Conservation (phyloP, 768 basidiomycete species). For the Fomitopsis serialis region DNA sequence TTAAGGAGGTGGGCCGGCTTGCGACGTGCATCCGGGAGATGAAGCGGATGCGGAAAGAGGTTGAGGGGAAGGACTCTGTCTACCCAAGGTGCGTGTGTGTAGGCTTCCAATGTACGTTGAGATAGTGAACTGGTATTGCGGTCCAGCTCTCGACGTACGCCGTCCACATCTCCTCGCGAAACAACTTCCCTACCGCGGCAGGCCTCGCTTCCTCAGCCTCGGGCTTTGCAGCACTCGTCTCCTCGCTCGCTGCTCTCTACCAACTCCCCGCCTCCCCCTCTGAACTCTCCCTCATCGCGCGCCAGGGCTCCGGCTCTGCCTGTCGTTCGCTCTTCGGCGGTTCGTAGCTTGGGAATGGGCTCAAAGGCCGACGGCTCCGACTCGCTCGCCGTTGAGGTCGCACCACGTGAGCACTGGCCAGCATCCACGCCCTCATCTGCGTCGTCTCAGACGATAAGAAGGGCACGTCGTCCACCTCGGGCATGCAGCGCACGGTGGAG, state of each 20-base stretch:
- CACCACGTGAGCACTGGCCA: conserved; percentile 85
- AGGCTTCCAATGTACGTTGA: neutral
- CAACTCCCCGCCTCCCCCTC: conserved; percentile 72
- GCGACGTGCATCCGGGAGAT: conserved; percentile 85
- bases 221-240: conserved; percentile 92
- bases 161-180: conserved; percentile 89
- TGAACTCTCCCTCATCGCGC: conserved; percentile 86
- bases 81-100: conserved; percentile 52
- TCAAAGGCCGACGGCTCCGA: conserved; percentile 64
- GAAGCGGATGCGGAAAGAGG: conserved; percentile 65
- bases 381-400: conserved; percentile 84
- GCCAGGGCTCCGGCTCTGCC: conserved; percentile 96
- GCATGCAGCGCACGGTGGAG: conserved; percentile 97
- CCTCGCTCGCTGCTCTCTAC: conserved; percentile 86
- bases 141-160: conserved; percentile 60
- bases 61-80: conserved; percentile 66
- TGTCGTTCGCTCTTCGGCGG: conserved; percentile 97
- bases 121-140: conserved; percentile 3
- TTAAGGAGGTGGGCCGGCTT: conserved; percentile 74
- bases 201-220: conserved; percentile 97
- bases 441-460: conserved; percentile 96
- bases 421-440: conserved; percentile 94
- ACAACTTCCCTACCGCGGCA: conserved; percentile 99
- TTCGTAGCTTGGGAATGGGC: conserved; percentile 96
- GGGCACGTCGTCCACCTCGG: conserved; percentile 88